phyloP scores from a whole-genome alignment of 441 rosid genomes.

The Populus hybrid region DNA sequence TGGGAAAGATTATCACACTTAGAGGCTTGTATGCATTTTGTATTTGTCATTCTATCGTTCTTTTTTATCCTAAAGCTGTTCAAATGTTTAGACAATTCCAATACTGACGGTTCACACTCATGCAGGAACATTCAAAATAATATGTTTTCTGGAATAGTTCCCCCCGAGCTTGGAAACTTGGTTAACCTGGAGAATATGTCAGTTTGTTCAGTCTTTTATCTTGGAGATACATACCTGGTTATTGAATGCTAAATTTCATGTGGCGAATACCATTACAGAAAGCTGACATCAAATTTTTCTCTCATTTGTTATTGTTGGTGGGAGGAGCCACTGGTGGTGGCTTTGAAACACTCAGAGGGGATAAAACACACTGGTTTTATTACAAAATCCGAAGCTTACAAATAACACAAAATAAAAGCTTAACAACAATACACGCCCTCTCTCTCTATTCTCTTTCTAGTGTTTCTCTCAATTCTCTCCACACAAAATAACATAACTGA shows the following conservation, averaged over 20 bases:
- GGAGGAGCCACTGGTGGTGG: no score
- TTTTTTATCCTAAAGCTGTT: not conserved
- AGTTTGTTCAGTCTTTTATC: conserved; percentile 7
- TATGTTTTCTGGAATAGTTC: conserved; percentile 38
- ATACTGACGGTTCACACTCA: not conserved
- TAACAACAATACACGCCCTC: no score
- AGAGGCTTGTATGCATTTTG: conserved; percentile 23
- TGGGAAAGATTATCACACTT: conserved; percentile 37
- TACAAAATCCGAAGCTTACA: no score
- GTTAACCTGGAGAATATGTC: conserved; percentile 35
- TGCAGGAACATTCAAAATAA: conserved; percentile 39
- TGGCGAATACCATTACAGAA: not conserved
- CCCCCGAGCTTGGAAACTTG: conserved; percentile 38
- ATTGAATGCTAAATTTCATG: not conserved
- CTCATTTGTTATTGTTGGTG: not conserved
- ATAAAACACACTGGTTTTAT: no score
- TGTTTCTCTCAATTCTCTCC: no score
- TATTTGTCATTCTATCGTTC: not conserved
- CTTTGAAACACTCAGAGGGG: no score
- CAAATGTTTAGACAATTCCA: not conserved
- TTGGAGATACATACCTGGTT: not conserved
- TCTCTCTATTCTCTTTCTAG: no score
- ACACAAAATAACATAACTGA: no score
- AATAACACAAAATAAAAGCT: no score
- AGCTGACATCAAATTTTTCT: not conserved